Evolutionary conservation across 2,329 filamentous ascomycete genomes (phyloP), one percentile per base, ranked within the genome.

Genomic region (Aureobasidium vineae): DNA sequence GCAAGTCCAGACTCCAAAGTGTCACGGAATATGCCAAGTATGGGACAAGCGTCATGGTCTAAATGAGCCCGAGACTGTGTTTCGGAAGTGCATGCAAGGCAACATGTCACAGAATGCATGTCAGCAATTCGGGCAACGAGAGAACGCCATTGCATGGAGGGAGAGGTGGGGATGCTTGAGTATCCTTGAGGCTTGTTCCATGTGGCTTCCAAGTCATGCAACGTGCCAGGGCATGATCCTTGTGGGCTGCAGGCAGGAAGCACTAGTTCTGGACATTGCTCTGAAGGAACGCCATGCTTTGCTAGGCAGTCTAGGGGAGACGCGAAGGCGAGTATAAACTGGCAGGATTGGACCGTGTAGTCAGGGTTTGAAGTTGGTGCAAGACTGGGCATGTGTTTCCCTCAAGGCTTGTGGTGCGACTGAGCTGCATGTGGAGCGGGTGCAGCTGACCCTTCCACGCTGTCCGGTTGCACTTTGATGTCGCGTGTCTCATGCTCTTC

Each of bases 21-120:
- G 54, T 31, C 16, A 59, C 26, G 21, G 26, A 40, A 41, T n/a
- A 41, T 41, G 53, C 53, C 53, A 56, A 56, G 21, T 54, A 56
- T 41, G 21, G 43, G 43, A 23, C 43, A 26, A 47, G 21, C 43
- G 43, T 47, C 21, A 47, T 47, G 43, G n/a, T 41, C 19, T 23
- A 15, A 26, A 8, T 33, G 11, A 56, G 36, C 52, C 53, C 36
- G 36, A 56, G 36, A 28, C 53, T 26, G 43, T 59, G 54, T 43
- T 45, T 59, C 54, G 38, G 54, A 57, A 45, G 54, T n/a, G 40
- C 13, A 59, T 59, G 54, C 40, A 33, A 31, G n/a, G 54, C 38
- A 21, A 59, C n/a, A 45, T 59, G 26, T 59, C 54, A 59, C 54
- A 23, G 21, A 13, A 41, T 59, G 54, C 54, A 59, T 11, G 54